phyloP scores from a whole-genome alignment of 805 yeast genomes.

The Candida broadrunensis region DNA sequence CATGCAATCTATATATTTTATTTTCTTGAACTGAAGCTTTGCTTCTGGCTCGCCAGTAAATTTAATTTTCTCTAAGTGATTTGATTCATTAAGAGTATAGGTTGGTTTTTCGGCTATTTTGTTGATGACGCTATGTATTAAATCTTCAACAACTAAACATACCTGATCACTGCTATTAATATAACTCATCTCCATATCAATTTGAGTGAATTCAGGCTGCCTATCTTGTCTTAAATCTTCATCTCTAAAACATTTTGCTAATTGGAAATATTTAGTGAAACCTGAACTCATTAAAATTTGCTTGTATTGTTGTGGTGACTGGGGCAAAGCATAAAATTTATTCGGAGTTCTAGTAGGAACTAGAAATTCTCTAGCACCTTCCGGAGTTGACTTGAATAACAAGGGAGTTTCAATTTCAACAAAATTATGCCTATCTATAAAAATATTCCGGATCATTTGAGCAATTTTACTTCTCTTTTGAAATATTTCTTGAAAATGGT shows the following conservation, averaged over 20 bases:
- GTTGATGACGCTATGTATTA: slow-evolving; percentile 57
- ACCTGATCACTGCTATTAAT: slow-evolving; percentile 66
- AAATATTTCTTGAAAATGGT: slow-evolving; percentile 53
- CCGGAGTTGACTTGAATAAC: slow-evolving; percentile 93
- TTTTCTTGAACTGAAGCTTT: slow-evolving; percentile 26
- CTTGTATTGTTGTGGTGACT: slow-evolving; percentile 96
- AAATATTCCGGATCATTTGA: slow-evolving; percentile 36
- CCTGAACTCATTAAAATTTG: slow-evolving; percentile 96
- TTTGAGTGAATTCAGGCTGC: slow-evolving; percentile 96
- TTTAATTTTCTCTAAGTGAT: slow-evolving; percentile 23
- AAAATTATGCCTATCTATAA: slow-evolving; percentile 46
- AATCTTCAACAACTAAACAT: slow-evolving; percentile 55
- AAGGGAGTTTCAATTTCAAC: slow-evolving; percentile 91
- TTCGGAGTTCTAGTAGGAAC: slow-evolving; percentile 77
- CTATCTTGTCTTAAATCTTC: slow-evolving; percentile 93
- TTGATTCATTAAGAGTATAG: slow-evolving; percentile 31
- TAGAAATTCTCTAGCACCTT: slow-evolving; percentile 93
- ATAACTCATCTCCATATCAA: slow-evolving; percentile 94
- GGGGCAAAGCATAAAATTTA: slow-evolving; percentile 85
- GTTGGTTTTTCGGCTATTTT: slow-evolving; percentile 38
- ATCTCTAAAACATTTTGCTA: slow-evolving; percentile 93
- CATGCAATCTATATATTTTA: slow-evolving; percentile 70
- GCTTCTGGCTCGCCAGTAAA: slow-evolving; percentile 9
- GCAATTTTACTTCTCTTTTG: slow-evolving; percentile 57
- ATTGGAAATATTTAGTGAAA: slow-evolving; percentile 77